A percentile compares a stretch with the other conserved stretches of the same genome.
Evolutionary conservation across 179 eudicot species (phyloP).

Genomic region (Beta corolliflora): DNA sequence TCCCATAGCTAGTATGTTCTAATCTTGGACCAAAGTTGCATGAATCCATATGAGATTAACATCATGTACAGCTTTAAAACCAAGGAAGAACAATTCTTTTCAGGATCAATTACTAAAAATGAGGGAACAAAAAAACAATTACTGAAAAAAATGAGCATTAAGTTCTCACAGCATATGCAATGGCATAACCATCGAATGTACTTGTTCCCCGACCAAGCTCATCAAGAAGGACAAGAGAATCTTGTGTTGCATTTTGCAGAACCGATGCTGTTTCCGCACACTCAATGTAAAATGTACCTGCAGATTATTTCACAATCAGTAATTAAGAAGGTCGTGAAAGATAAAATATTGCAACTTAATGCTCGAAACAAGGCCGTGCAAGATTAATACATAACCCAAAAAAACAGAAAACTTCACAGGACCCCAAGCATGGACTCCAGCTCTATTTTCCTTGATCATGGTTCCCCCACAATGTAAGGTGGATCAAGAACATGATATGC

Average conservation of each 20-base stretch:
- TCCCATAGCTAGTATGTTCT: neutral
- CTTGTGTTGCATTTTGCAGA: constrained; percentile 83
- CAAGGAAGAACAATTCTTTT: neutral
- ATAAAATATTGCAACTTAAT: neutral
- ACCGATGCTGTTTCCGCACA: constrained; percentile 99
- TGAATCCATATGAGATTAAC: neutral
- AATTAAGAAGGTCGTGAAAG: neutral
- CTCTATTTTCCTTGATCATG: neutral
- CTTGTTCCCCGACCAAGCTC: constrained; percentile 99
- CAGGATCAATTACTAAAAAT: constrained; percentile 20
- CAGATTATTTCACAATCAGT: constrained; percentile 22
- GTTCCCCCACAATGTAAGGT: neutral
- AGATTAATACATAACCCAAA: neutral
- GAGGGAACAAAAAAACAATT: neutral
- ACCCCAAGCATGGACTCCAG: neutral
- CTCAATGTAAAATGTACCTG: constrained; percentile 95
- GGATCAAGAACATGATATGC: neutral
- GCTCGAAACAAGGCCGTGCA: neutral
- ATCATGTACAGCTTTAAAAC: neutral
- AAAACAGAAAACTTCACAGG: neutral
- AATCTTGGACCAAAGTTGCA: neutral
- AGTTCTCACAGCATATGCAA: constrained; percentile 91
- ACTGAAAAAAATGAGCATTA: too few relatives aligned
- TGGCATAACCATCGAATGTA: constrained; percentile 98
- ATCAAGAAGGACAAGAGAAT: constrained; percentile 95